A percentile compares a stretch with the other conserved stretches of the same genome.
These are phyloP conservation scores for Funneliformis mosseae DNA, from an alignment of 192 early-diverging fungal species.

Conservation along the genomic window DNA sequence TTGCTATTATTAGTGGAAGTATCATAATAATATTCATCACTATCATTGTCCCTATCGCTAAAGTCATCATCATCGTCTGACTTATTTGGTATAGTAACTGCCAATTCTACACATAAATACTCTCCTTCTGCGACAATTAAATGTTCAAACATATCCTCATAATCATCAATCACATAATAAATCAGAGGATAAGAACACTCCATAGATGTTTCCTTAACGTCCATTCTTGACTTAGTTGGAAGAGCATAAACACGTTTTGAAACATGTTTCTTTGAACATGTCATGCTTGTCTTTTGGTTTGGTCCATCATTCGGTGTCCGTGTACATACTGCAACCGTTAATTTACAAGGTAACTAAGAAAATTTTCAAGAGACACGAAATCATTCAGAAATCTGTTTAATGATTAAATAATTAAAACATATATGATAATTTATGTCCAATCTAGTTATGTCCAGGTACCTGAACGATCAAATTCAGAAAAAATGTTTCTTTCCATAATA, in stretches of 20 bases:
- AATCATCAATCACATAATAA: conserved; percentile 93
- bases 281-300: conserved; percentile 61
- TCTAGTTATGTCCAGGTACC: conserved; percentile 24
- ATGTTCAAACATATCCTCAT: conserved; percentile 87
- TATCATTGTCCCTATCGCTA: conserved; percentile 13
- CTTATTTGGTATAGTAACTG: conserved; percentile 68
- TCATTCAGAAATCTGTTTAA: background rate
- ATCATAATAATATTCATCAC: conserved; percentile 30
- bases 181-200: conserved; percentile 91
- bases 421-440: background rate
- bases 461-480: conserved; percentile 91
- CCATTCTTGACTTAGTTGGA: conserved; percentile 90
- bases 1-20: background rate
- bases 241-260: conserved; percentile 82
- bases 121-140: conserved; percentile 82
- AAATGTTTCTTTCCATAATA: conserved; percentile 93
- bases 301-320: conserved; percentile 44
- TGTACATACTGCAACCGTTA: conserved; percentile 86
- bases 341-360: conserved; percentile 73
- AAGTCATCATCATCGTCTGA: conserved; percentile 29
- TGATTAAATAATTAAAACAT: background rate
- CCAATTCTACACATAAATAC: conserved; percentile 90
- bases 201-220: conserved; percentile 84
- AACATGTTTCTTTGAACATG: conserved; percentile 73
- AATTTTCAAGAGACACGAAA: background rate